A percentile compares a stretch with the other conserved stretches of the same genome.
Evolutionary conservation across 73 alveolate species (phyloP).

Genomic region (Paramecium tetraurelia): DNA sequence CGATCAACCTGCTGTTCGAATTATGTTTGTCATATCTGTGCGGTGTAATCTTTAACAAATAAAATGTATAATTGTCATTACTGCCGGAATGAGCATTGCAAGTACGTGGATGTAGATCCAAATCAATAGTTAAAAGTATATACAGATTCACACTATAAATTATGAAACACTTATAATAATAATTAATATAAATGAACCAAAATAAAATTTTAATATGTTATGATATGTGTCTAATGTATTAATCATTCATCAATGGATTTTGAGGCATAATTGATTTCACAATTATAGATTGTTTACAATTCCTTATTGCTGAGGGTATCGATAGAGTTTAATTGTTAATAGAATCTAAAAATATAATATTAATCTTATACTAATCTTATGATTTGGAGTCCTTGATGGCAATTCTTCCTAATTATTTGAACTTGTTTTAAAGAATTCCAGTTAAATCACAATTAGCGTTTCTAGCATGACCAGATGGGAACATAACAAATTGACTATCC

Average conservation of each 20-base stretch:
- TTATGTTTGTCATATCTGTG: slow-evolving; percentile 30
- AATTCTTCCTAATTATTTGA: slow-evolving; percentile 64
- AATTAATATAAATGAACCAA: neutral
- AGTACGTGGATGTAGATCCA: slow-evolving; percentile 31
- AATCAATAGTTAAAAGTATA: neutral
- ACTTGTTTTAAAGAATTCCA: slow-evolving; percentile 73
- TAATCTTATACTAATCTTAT: neutral
- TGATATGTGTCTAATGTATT: neutral
- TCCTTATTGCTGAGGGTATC: neutral
- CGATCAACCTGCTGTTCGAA: neutral
- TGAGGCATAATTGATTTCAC: slow-evolving; percentile 29
- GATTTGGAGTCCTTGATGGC: slow-evolving; percentile 65
- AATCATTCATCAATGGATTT: slow-evolving; percentile 33
- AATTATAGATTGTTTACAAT: neutral
- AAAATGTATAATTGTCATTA: slow-evolving; percentile 32
- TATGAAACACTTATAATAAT: neutral
- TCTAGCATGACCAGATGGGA: slow-evolving; percentile 92
- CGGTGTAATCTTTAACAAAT: slow-evolving; percentile 1
- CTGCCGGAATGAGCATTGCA: slow-evolving; percentile 9
- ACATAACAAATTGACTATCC: slow-evolving; percentile 76
- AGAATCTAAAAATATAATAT: neutral
- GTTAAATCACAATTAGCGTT: slow-evolving; percentile 60
- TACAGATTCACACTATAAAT: slow-evolving; percentile 16
- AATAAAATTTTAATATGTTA: neutral
- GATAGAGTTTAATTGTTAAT: neutral